Conservation (phyloP, 768 basidiomycete genomes). For the Amyloporia xantha region DNA sequence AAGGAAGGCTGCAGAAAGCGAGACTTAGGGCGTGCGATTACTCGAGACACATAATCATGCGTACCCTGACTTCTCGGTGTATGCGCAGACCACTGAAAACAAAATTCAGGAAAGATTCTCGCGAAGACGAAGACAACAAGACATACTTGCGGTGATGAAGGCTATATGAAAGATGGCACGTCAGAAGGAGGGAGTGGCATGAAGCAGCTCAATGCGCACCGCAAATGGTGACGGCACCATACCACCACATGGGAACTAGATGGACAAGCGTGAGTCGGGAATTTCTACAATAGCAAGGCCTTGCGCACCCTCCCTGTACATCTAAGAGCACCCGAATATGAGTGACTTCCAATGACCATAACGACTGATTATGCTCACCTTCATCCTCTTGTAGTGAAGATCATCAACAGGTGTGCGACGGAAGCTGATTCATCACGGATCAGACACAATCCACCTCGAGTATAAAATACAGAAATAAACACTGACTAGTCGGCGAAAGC, state of each 20-base stretch:
- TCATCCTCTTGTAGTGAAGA: constrained; percentile 54
- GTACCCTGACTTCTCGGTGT: constrained; percentile 3
- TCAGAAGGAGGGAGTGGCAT: neutral
- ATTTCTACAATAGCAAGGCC: neutral
- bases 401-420: constrained; percentile 25
- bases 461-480: neutral
- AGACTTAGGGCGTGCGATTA: neutral
- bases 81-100: constrained; percentile 1
- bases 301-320: neutral
- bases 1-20: constrained; percentile 34
- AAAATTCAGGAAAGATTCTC: neutral
- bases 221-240: constrained; percentile 1
- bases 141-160: constrained; percentile 2
- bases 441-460: no score
- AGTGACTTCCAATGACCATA: neutral
- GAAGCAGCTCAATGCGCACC: neutral
- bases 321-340: neutral
- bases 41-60: no score
- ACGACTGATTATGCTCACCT: constrained; percentile 18
- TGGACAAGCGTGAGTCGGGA: neutral
- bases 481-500: constrained; percentile 1
- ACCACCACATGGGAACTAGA: constrained; percentile 27
- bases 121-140: neutral
- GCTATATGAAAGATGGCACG: neutral
- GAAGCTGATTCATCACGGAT: no score